phyloP scores from a whole-genome alignment of 1,284 basidiomycete genomes.

The Moniliophthora roreri region DNA sequence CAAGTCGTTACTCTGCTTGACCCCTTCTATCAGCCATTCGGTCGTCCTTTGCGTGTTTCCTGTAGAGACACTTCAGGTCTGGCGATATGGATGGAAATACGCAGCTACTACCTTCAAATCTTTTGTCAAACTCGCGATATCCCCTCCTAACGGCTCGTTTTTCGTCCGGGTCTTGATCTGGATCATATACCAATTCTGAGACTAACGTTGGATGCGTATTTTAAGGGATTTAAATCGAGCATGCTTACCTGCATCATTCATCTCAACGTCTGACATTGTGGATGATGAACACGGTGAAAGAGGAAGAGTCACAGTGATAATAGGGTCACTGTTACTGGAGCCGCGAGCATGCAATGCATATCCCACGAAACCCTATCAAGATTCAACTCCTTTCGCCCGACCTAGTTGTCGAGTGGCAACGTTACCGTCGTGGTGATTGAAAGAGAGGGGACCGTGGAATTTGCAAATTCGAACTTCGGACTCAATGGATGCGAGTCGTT shows the following conservation, averaged over 20 bases:
- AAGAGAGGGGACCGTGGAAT: no score
- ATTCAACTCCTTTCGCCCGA: no score
- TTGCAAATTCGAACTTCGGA: no score
- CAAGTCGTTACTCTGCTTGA: conserved; percentile 55
- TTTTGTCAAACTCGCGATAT: conserved; percentile 66
- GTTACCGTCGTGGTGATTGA: no score
- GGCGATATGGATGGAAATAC: background rate
- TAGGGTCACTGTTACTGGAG: no score
- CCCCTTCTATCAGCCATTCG: conserved; percentile 52
- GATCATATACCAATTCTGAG: conserved; percentile 59
- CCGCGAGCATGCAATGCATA: no score
- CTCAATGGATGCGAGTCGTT: no score
- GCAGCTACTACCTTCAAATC: conserved; percentile 51
- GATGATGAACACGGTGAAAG: background rate
- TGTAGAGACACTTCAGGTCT: conserved; percentile 33
- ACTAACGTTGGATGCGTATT: background rate
- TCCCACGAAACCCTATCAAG: no score
- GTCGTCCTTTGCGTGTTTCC: conserved; percentile 55
- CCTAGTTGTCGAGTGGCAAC: no score
- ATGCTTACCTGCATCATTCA: conserved; percentile 16
- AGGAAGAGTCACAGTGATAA: no score
- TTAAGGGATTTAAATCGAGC: background rate
- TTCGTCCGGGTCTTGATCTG: conserved; percentile 76
- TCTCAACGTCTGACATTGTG: conserved; percentile 30
- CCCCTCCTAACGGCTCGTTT: conserved; percentile 68